phyloP scores from a whole-genome alignment of 2,329 filamentous ascomycete genomes.

The Microcyclosporella mali region DNA sequence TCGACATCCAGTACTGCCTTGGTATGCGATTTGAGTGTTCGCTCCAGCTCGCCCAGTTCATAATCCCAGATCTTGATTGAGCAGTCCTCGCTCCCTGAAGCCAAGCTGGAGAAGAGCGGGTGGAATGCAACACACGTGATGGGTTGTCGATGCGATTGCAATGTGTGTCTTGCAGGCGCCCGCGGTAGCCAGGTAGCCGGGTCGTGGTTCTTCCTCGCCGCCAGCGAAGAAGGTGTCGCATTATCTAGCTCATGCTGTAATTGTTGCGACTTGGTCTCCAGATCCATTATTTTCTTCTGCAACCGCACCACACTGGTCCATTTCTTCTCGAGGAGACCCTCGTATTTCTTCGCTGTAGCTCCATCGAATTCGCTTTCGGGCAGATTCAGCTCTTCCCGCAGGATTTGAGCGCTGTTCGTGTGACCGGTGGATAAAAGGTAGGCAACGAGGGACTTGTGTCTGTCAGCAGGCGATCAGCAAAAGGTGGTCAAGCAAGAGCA shows the following conservation, averaged over 20 bases:
- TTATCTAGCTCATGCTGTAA: slow-evolving; percentile 81
- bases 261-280: slow-evolving; percentile 66
- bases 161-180: slow-evolving; percentile 69
- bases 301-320: slow-evolving; percentile 93
- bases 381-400: slow-evolving; percentile 72
- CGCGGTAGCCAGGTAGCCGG: slow-evolving; percentile 81
- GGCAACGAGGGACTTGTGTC: slow-evolving; percentile 89
- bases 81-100: slow-evolving; percentile 83
- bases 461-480: slow-evolving; percentile 40
- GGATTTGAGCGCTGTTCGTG: slow-evolving; percentile 59
- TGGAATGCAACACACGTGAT: slow-evolving; percentile 90
- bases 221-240: slow-evolving; percentile 69
- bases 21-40: slow-evolving; percentile 87
- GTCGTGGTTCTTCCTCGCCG: slow-evolving; percentile 71
- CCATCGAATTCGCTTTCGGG: slow-evolving; percentile 65
- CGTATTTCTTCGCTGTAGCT: slow-evolving; percentile 85
- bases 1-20: slow-evolving; percentile 83
- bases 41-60: slow-evolving; percentile 84
- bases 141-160: slow-evolving; percentile 74
- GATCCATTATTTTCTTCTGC: slow-evolving; percentile 97
- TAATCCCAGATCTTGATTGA: slow-evolving; percentile 98
- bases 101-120: slow-evolving; percentile 81
- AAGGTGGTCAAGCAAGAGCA: slow-evolving; percentile 6
- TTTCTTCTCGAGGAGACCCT: slow-evolving; percentile 91
- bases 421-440: slow-evolving; percentile 74